Conservation (phyloP, 331 rosid species). For the Rosa hybrid region DNA sequence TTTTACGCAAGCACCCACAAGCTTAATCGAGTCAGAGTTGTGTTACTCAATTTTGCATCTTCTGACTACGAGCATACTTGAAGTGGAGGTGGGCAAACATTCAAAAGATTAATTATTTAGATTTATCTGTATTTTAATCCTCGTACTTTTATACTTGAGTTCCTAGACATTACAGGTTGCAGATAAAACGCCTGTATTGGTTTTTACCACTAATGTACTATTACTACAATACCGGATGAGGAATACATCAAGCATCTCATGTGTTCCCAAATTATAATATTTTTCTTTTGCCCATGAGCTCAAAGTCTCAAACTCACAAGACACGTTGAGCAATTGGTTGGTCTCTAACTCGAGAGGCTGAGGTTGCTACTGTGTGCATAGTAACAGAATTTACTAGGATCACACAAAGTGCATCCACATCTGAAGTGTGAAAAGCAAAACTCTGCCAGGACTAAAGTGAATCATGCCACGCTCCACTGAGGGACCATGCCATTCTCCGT, state of each 20-base stretch:
- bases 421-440: not conserved
- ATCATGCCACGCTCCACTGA: not conserved
- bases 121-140: conserved; percentile 13
- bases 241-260: conserved; percentile 17
- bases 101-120: conserved; percentile 6
- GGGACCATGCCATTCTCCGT: not conserved
- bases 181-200: not conserved
- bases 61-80: not conserved
- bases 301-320: not conserved
- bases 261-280: not conserved
- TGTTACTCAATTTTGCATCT: not conserved
- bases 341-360: too few relatives aligned
- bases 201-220: conserved; percentile 6
- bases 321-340: not conserved
- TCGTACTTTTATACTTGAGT: not conserved
- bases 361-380: not conserved
- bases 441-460: not conserved
- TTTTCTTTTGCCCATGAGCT: too few relatives aligned
- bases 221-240: conserved; percentile 1
- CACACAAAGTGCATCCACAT: not conserved
- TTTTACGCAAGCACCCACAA: conserved; percentile 6
- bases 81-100: conserved; percentile 18
- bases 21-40: not conserved
- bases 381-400: not conserved
- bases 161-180: not conserved